Percentiles rank a stretch among this genome's conserved stretches.
phyloP scores from a whole-genome alignment of 2,329 filamentous ascomycete species.

The Fusarium odoratissimum region DNA sequence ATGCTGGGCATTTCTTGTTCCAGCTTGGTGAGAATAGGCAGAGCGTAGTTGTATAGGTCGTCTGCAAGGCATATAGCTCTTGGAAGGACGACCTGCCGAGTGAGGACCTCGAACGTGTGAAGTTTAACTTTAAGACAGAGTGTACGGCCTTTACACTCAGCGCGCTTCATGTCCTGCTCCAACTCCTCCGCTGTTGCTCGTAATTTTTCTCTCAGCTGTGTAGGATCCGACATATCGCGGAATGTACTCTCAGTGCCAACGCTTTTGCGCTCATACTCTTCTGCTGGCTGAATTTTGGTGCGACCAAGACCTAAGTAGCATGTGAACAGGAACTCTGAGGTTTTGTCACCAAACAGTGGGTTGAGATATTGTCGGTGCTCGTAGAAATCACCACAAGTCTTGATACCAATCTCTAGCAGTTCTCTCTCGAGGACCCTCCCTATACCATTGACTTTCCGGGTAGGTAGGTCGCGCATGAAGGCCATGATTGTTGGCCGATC shows the following conservation, averaged over 20 bases:
- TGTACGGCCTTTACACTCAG: conserved; percentile 89
- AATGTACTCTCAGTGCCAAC: conserved; percentile 96
- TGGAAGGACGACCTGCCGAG: conserved; percentile 80
- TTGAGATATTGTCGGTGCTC: conserved; percentile 77
- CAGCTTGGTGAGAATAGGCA: conserved; percentile 86
- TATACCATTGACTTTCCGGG: conserved; percentile 94
- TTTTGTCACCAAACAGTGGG: conserved; percentile 90
- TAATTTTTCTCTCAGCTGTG: conserved; percentile 79
- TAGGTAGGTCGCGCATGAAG: conserved; percentile 87
- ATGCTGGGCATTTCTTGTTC: conserved; percentile 85
- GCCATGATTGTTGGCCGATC: conserved; percentile 80
- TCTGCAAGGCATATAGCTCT: conserved; percentile 78
- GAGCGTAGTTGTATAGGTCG: conserved; percentile 82
- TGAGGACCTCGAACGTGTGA: conserved; percentile 92
- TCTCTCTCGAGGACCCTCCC: conserved; percentile 94
- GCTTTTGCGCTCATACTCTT: conserved; percentile 91
- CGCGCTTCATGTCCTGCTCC: conserved; percentile 83
- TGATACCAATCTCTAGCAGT: conserved; percentile 85
- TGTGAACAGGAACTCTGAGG: conserved; percentile 85
- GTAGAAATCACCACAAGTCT: conserved; percentile 90
- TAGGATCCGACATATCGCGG: conserved; percentile 76
- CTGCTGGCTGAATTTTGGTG: conserved; percentile 85
- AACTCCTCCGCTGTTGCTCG: conserved; percentile 85
- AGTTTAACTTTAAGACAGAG: conserved; percentile 93
- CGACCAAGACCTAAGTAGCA: conserved; percentile 88